Percentiles rank a stretch among this genome's conserved stretches.
phyloP scores from a whole-genome alignment of 441 rosid genomes.

The Euphorbia celastroides region DNA sequence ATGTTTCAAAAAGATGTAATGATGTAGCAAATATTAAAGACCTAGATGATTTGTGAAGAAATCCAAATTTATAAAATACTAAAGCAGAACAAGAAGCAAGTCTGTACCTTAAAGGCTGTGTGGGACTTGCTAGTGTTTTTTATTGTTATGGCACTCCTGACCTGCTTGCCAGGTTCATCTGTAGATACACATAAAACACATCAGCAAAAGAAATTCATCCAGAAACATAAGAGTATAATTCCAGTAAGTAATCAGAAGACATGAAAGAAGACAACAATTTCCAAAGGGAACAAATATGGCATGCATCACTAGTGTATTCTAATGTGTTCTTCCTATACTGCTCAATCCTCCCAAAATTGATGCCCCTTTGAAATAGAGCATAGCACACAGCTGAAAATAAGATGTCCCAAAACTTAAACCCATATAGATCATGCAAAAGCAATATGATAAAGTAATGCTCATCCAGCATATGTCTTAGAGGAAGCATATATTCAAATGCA shows the following conservation, averaged over 20 bases:
- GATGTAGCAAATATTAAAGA: neutral
- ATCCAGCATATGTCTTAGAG: neutral
- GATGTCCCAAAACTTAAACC: neutral
- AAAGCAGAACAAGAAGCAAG: neutral
- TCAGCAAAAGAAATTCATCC: neutral
- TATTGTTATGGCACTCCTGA: conserved; percentile 85
- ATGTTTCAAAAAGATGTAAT: too few species aligned
- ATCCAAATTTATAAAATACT: neutral
- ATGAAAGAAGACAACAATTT: neutral
- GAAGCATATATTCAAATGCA: neutral
- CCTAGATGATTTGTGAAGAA: neutral
- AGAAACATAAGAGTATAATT: neutral
- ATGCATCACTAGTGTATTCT: neutral
- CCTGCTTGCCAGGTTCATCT: conserved; percentile 99
- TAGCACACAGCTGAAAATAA: neutral
- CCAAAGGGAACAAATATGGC: neutral
- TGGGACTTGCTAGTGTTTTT: conserved; percentile 87
- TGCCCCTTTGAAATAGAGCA: neutral
- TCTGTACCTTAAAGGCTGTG: conserved; percentile 83
- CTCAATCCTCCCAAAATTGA: neutral
- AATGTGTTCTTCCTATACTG: neutral
- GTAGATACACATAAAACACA: conserved; percentile 14
- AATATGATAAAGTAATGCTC: neutral
- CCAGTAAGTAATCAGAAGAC: neutral
- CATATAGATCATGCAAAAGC: neutral